Evolutionary conservation across 2,329 filamentous ascomycete species (phyloP).

Genomic region (Pseudogymnoascus sp.): DNA sequence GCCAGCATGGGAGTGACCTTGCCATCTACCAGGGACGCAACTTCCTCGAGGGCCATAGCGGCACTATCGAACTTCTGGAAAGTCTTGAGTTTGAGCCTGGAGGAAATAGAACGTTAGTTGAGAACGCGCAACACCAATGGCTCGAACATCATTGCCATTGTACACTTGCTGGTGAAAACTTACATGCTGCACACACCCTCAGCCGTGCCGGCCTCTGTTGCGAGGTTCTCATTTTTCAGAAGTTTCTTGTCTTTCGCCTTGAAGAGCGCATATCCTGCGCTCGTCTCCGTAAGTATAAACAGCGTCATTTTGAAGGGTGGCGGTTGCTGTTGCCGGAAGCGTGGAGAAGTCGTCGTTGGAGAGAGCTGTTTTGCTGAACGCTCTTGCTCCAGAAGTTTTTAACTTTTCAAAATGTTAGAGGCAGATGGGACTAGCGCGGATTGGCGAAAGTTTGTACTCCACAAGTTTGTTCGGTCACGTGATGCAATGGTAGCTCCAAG

Average conservation of each 20-base stretch:
- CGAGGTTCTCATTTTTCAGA: constrained; percentile 77
- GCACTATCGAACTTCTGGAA: constrained; percentile 98
- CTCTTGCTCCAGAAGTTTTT: constrained; percentile 15
- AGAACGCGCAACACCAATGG: constrained; percentile 6
- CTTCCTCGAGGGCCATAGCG: constrained; percentile 82
- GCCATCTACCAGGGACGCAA: constrained; percentile 79
- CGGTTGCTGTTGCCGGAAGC: constrained; percentile 13
- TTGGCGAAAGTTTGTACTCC: constrained; percentile 12
- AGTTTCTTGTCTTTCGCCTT: constrained; percentile 99
- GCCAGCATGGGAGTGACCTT: constrained; percentile 88
- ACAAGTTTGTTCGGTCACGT: neutral
- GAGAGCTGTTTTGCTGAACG: constrained; percentile 13
- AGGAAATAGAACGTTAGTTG: constrained; percentile 10
- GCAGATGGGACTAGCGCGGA: constrained; percentile 6
- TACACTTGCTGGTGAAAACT: constrained; percentile 37
- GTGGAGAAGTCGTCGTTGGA: constrained; percentile 13
- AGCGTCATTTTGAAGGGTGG: constrained; percentile 62
- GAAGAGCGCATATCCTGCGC: constrained; percentile 95
- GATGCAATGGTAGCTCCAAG: neutral
- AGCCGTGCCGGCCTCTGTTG: constrained; percentile 66
- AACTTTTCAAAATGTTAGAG: constrained; percentile 16
- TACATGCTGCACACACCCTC: constrained; percentile 84
- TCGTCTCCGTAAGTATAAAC: constrained; percentile 90
- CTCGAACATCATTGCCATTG: constrained; percentile 9
- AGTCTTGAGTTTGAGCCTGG: constrained; percentile 86